Evolutionary conservation across 352 stramenopile species (phyloP).

Genomic region (Aphanomyces astaci): DNA sequence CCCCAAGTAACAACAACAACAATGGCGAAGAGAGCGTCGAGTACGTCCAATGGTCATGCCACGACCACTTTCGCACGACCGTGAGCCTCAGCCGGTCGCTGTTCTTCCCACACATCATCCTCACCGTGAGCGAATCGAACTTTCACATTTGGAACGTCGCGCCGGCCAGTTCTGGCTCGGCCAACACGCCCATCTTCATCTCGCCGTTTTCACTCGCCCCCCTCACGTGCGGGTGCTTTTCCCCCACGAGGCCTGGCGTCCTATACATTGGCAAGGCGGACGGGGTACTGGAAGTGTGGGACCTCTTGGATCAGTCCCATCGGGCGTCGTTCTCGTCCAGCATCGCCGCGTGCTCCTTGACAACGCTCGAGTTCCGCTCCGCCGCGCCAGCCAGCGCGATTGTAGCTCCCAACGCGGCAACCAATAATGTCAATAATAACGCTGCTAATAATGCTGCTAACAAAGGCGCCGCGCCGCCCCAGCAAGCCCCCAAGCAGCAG

Average conservation of each 20-base stretch:
- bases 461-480: neutral
- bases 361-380: conserved; percentile 73
- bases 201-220: conserved; percentile 70
- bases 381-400: conserved; percentile 10
- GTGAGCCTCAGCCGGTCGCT: conserved; percentile 76
- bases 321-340: conserved; percentile 67
- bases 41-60: conserved; percentile 87
- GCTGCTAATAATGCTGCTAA: conserved; percentile 15
- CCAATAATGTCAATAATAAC: conserved; percentile 10
- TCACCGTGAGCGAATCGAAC: conserved; percentile 82
- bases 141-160: conserved; percentile 90
- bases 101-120: conserved; percentile 86
- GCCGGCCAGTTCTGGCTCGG: conserved; percentile 30
- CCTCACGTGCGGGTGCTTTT: conserved; percentile 83
- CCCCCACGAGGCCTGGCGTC: conserved; percentile 78
- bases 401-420: neutral
- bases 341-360: conserved; percentile 81
- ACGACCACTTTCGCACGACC: conserved; percentile 81
- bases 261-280: conserved; percentile 85
- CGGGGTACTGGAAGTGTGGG: conserved; percentile 89
- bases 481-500: conserved; percentile 64
- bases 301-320: conserved; percentile 89
- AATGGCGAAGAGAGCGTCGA: conserved; percentile 56
- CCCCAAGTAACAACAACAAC: conserved; percentile 24
- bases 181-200: conserved; percentile 74